These are phyloP conservation scores for Vanderwaltozyma verrucispora DNA, from an alignment of 805 yeast species.

Conservation along the genomic window DNA sequence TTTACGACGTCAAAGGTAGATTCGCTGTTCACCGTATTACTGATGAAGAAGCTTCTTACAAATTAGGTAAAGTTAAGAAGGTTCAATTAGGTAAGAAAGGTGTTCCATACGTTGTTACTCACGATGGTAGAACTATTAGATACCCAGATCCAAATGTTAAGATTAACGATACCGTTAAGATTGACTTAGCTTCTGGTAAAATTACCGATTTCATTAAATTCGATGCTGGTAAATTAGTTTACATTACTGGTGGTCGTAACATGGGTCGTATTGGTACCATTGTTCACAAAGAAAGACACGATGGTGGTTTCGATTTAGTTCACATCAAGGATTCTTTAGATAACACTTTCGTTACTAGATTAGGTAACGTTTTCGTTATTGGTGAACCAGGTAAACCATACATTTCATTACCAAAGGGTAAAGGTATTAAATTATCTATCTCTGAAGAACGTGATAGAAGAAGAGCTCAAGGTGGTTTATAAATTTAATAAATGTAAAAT, in stretches of 20 bases:
- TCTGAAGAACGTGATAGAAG: constrained; percentile 98
- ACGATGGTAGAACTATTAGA: constrained; percentile 99
- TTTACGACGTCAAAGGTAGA: too few relatives aligned
- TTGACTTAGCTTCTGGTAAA: constrained; percentile 94
- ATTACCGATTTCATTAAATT: constrained; percentile 80
- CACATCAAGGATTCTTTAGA: constrained; percentile 93
- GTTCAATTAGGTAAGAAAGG: too few relatives aligned
- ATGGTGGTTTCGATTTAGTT: constrained; percentile 96
- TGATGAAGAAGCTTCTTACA: too few relatives aligned
- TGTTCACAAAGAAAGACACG: constrained; percentile 94
- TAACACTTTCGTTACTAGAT: constrained; percentile 92
- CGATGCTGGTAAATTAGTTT: constrained; percentile 84
- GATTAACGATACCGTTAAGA: constrained; percentile 96
- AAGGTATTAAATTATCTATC: constrained; percentile 93
- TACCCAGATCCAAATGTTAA: constrained; percentile 97
- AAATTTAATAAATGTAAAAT: constrained; percentile 12
- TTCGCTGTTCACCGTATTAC: too few relatives aligned
- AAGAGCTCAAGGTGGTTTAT: constrained; percentile 68
- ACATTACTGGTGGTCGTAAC: constrained; percentile 97
- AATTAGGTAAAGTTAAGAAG: too few relatives aligned
- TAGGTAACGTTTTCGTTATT: constrained; percentile 83
- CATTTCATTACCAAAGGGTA: constrained; percentile 96
- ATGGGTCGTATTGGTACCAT: constrained; percentile 97
- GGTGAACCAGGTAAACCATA: constrained; percentile 95
- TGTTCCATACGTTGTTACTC: too few relatives aligned